Percentiles rank a stretch among this genome's conserved stretches.
phyloP scores from a whole-genome alignment of 2,329 filamentous ascomycete species.

The Epichloe glyceriae region DNA sequence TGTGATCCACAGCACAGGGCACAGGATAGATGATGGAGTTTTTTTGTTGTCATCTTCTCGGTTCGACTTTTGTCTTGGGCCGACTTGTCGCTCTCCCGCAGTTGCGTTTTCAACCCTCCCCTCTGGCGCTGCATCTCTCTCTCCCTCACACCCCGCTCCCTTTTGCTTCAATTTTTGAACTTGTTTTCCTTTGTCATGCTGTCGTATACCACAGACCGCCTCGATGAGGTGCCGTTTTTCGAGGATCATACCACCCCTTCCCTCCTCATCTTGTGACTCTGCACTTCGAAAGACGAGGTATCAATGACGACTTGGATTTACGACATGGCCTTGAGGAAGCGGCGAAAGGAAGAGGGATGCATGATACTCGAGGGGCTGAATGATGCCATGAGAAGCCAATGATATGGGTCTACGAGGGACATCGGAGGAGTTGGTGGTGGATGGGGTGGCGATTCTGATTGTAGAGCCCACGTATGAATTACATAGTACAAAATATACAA shows the following conservation, averaged over 20 bases:
- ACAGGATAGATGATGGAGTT: not conserved
- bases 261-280: slow-evolving; percentile 5
- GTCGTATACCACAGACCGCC: not conserved
- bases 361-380: not conserved
- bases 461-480: slow-evolving; percentile 15
- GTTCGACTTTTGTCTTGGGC: not conserved
- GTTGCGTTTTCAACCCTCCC: too few relatives aligned
- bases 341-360: not conserved
- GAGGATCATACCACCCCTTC: not conserved
- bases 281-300: slow-evolving; percentile 3
- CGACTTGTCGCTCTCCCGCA: too few relatives aligned
- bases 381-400: slow-evolving; percentile 3
- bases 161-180: not conserved
- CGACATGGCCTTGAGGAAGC: slow-evolving; percentile 2
- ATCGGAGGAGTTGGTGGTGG: slow-evolving; percentile 11
- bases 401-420: not conserved
- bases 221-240: not conserved
- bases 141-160: slow-evolving; percentile 7
- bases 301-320: slow-evolving; percentile 12
- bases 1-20: not conserved
- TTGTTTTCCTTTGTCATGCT: slow-evolving; percentile 5
- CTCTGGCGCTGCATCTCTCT: slow-evolving; percentile 4
- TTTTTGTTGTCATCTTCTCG: not conserved
- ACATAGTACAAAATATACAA: not conserved
- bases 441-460: slow-evolving; percentile 14